Percentiles rank a stretch among this genome's conserved stretches.
These are phyloP conservation scores for Colletotrichum sp. DNA, from an alignment of 2,329 filamentous ascomycete species.

Conservation along the genomic window DNA sequence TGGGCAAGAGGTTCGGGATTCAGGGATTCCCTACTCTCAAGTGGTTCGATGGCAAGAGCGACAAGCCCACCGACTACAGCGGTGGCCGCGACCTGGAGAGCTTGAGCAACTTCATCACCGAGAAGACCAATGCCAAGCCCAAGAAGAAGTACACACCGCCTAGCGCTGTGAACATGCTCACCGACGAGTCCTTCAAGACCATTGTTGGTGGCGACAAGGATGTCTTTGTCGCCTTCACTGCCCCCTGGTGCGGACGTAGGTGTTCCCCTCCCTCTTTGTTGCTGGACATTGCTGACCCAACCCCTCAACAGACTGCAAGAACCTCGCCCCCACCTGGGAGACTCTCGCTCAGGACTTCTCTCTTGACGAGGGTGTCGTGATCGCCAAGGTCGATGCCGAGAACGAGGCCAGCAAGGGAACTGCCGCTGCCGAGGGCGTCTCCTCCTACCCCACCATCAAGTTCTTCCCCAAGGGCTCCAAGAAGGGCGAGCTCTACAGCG, in stretches of 20 bases:
- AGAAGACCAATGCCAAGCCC: conserved; percentile 85
- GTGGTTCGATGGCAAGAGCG: conserved; percentile 95
- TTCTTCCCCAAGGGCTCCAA: conserved; percentile 90
- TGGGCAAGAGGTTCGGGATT: conserved; percentile 87
- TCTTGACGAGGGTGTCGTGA: conserved; percentile 77
- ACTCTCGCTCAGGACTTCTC: conserved; percentile 81
- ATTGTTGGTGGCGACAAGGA: conserved; percentile 84
- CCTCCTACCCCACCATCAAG: conserved; percentile 95
- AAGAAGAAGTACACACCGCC: conserved; percentile 77
- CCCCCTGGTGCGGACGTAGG: conserved; percentile 98
- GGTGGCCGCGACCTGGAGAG: conserved; percentile 88
- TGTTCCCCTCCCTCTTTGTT: conserved; percentile 32
- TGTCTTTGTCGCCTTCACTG: conserved; percentile 95
- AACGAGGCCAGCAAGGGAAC: conserved; percentile 82
- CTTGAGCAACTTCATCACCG: conserved; percentile 77
- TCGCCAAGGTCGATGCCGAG: conserved; percentile 97
- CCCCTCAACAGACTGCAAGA: conserved; percentile 84
- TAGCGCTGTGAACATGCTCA: conserved; percentile 81
- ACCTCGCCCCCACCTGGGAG: conserved; percentile 89
- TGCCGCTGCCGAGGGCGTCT: conserved; percentile 77
- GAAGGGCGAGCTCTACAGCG: conserved; percentile 73
- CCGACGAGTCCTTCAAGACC: conserved; percentile 78
- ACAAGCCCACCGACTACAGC: conserved; percentile 83
- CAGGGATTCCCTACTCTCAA: conserved; percentile 97
- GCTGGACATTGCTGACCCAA: conserved; percentile 7